Evolutionary conservation across 164 flowering plant species (phyloP).

Genomic region (Vitis rotundifolia): DNA sequence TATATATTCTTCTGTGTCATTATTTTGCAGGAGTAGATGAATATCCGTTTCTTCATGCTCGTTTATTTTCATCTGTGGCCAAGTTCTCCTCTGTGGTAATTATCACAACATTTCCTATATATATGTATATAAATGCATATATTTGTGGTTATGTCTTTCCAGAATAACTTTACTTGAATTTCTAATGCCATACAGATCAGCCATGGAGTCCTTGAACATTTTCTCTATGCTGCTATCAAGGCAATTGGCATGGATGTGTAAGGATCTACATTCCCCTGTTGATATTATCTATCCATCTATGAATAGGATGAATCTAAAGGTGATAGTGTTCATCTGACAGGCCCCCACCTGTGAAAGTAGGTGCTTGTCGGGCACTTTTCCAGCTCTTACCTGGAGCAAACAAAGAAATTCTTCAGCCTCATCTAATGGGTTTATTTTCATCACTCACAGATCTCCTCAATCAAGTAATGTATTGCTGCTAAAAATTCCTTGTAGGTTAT

Average conservation of each 20-base stretch:
- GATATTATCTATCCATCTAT: neutral
- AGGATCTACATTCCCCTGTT: conserved; percentile 18
- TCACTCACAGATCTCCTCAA: conserved; percentile 79
- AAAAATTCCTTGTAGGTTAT: neutral
- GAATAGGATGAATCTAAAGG: neutral
- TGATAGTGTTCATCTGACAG: conserved; percentile 38
- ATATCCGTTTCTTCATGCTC: conserved; percentile 88
- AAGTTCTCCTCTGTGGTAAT: conserved; percentile 84
- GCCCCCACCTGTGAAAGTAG: conserved; percentile 88
- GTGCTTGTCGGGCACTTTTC: conserved; percentile 86
- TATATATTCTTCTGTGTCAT: neutral
- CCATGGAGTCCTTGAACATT: conserved; percentile 55
- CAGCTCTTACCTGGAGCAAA: conserved; percentile 74
- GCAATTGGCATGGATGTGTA: conserved; percentile 78
- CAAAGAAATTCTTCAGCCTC: conserved; percentile 46
- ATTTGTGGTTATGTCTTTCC: neutral
- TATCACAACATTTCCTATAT: neutral
- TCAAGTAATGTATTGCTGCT: conserved; percentile 44
- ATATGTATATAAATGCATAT: neutral
- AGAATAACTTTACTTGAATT: neutral
- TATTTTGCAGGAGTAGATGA: conserved; percentile 65
- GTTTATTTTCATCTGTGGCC: conserved; percentile 66
- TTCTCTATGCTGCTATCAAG: conserved; percentile 62
- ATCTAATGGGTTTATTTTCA: conserved; percentile 63
- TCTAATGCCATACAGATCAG: conserved; percentile 49